phyloP scores from a whole-genome alignment of 805 yeast genomes.

The Candida odintsovae region DNA sequence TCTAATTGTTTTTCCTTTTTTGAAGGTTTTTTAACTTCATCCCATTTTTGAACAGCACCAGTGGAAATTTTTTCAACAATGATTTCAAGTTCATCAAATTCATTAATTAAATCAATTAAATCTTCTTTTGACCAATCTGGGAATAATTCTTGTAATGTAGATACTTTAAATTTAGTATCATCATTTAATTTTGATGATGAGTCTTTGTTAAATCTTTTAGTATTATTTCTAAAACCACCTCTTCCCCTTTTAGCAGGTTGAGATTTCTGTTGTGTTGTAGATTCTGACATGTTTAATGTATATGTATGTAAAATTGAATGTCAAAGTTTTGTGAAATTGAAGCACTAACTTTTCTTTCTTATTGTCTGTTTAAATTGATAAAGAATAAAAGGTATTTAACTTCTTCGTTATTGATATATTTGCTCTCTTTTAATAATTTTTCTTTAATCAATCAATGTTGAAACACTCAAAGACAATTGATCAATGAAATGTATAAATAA shows the following conservation, averaged over 20 bases:
- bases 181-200: conserved; percentile 22
- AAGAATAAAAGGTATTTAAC: neutral
- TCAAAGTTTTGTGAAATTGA: no score
- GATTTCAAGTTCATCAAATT: conserved; percentile 69
- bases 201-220: conserved; percentile 34
- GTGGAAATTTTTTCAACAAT: conserved; percentile 85
- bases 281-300: conserved; percentile 15
- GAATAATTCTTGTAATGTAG: conserved; percentile 74
- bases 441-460: neutral
- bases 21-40: conserved; percentile 68
- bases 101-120: conserved; percentile 66
- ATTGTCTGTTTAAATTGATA: no score
- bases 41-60: conserved; percentile 91
- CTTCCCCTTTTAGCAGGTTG: conserved; percentile 22
- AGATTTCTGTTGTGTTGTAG: conserved; percentile 11
- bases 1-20: conserved; percentile 48
- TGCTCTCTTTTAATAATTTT: neutral
- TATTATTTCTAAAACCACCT: conserved; percentile 38
- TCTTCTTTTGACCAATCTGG: conserved; percentile 94
- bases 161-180: conserved; percentile 34
- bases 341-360: no score
- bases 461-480: neutral
- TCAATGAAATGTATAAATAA: neutral
- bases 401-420: neutral
- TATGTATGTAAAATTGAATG: neutral